Base-by-base conservation (phyloP, 441 rosid species). In the Melastoma candidum region DNA sequence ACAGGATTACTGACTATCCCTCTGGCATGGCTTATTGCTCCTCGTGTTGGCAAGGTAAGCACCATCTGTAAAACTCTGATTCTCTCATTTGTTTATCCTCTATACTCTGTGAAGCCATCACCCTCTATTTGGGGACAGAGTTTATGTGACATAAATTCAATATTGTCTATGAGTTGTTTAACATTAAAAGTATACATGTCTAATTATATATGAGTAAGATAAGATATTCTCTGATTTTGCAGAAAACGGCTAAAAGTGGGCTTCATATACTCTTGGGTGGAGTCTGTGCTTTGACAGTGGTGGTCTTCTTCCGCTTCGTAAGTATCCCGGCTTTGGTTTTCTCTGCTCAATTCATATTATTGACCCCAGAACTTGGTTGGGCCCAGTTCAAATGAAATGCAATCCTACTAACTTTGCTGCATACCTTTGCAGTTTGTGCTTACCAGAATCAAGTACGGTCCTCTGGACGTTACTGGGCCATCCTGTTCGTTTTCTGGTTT, bases 401-500 rank as follows among this genome's bases (percentile, higher is more conserved):
- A 36, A 36, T 36, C 26, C 47, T 61, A 29, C 57, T 17, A 10
- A 9, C 44, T 46, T 5, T 32, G 14, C 12, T 54, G 50, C 17
- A 51, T 44, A 60, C 65, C 51, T 49, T 55, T 68, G 84, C 98
- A 90, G 98, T 69, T 83, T 55, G 95, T 90, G 80, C 75, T 90
- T 26, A 78, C 85, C 13, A 78, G 95, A 74, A 87, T 90, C 77
- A 87, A 67, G 76, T 81, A 87, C 24, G 98, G 98, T 58, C 98
- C 22, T 45, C 22, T 45, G 96, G 96, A 50, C 87, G 96, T 50
- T 85, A 87, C 72, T 90, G 95, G 96, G 96, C 96, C 4, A 83
- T 87, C 72, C 75, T 90, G 58, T 87, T 90, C 54, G 83, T 87
- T 65, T 83, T 90, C 77, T 90, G 98, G 96, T 90, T 90, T 83